Evolutionary conservation across 2,329 filamentous ascomycete species (phyloP).

Genomic region (Aurifilum marmelostoma): DNA sequence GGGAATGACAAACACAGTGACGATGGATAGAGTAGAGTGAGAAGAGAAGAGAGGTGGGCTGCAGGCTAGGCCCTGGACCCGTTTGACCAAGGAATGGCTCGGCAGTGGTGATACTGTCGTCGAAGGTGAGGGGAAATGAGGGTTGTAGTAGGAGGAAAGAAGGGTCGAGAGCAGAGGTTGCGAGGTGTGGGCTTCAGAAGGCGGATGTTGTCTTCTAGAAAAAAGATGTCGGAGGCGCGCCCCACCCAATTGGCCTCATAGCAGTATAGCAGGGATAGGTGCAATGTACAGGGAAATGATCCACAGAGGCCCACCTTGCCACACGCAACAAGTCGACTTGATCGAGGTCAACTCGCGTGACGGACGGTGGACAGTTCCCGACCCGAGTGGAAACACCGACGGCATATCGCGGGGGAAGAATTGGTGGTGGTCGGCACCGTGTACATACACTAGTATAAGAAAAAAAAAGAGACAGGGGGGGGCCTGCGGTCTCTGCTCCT

Average conservation of each 20-base stretch:
- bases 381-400: slow-evolving; percentile 14
- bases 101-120: neutral
- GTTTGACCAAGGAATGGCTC: neutral
- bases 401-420: neutral
- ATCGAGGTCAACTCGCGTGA: slow-evolving; percentile 11
- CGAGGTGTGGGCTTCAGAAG: neutral
- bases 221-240: slow-evolving; percentile 13
- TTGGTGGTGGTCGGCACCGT: neutral
- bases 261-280: neutral
- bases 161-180: neutral
- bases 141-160: neutral
- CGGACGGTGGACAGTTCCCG: slow-evolving; percentile 16
- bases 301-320: slow-evolving; percentile 5
- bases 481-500: neutral
- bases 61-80: neutral
- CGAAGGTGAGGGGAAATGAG: neutral
- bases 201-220: slow-evolving; percentile 22
- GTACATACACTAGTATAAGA: neutral
- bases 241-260: neutral
- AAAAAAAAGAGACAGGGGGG: neutral
- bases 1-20: too few relatives aligned
- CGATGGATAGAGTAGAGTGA: neutral
- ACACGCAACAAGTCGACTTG: slow-evolving; percentile 6
- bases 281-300: neutral
- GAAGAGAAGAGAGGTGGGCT: neutral